Percentiles rank a stretch among this genome's conserved stretches.
phyloP scores from a whole-genome alignment of 2,329 filamentous ascomycete genomes.

The Cercospora janseana region DNA sequence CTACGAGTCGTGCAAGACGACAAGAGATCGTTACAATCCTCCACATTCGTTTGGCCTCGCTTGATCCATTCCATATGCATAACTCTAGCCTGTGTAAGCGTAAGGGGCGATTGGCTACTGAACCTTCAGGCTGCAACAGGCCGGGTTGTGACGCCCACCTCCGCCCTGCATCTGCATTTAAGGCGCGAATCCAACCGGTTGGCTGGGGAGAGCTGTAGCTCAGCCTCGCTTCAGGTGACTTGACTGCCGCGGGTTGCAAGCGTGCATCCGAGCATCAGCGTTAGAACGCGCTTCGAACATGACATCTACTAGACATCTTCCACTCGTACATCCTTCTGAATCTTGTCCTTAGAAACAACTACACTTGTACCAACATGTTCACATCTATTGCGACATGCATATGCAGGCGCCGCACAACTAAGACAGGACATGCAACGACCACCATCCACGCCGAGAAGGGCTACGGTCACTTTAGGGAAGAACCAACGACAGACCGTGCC shows the following conservation, averaged over 20 bases:
- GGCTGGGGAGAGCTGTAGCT: neutral
- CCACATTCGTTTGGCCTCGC: neutral
- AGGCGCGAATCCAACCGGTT: neutral
- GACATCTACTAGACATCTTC: neutral
- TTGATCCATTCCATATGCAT: neutral
- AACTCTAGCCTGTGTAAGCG: no score
- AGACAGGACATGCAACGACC: neutral
- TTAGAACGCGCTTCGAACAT: slow-evolving; percentile 1
- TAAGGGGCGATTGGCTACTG: neutral
- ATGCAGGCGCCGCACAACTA: neutral
- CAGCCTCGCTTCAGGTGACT: neutral
- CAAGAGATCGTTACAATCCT: neutral
- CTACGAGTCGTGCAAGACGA: neutral
- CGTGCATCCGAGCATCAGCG: neutral
- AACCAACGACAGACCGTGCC: neutral
- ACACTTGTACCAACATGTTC: neutral
- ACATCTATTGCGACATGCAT: neutral
- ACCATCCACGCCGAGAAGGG: neutral
- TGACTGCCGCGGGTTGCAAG: neutral
- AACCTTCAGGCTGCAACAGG: neutral
- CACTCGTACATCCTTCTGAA: neutral
- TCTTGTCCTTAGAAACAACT: slow-evolving; percentile 1
- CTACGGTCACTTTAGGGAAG: neutral
- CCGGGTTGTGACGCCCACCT: neutral
- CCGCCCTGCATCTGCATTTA: neutral